These are phyloP conservation scores for Metarhizium sp. DNA, from an alignment of 2,329 filamentous ascomycete genomes.

Conservation along the genomic window DNA sequence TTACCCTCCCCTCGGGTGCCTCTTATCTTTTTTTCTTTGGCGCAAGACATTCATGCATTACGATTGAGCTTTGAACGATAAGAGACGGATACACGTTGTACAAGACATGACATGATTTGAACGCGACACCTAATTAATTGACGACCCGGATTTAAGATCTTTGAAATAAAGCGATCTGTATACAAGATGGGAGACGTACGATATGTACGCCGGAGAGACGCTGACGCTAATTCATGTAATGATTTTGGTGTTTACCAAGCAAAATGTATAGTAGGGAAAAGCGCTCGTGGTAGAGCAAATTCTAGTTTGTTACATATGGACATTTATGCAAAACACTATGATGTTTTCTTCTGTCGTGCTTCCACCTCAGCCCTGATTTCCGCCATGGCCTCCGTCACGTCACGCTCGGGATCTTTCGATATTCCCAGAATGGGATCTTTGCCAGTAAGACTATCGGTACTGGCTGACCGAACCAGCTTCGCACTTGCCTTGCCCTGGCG, in stretches of 20 bases:
- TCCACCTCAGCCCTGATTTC: slow-evolving; percentile 70
- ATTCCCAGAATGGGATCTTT: slow-evolving; percentile 65
- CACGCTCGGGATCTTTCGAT: slow-evolving; percentile 63
- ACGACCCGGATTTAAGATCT: neutral
- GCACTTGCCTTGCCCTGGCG: slow-evolving; percentile 39
- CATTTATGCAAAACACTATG: neutral
- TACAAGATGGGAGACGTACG: neutral
- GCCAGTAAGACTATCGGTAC: slow-evolving; percentile 46
- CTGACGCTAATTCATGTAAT: neutral
- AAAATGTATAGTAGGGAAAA: neutral
- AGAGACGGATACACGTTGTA: neutral
- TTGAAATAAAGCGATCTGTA: neutral
- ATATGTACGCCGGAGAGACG: neutral
- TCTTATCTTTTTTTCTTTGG: neutral
- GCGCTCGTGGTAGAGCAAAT: neutral
- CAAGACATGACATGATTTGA: neutral
- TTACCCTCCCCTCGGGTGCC: neutral
- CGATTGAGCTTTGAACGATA: neutral
- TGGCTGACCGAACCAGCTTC: slow-evolving; percentile 38
- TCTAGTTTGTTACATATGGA: neutral
- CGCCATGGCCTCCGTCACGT: slow-evolving; percentile 67
- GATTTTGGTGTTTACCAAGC: neutral
- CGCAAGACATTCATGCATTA: neutral
- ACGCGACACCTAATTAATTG: neutral
- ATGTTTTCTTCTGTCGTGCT: slow-evolving; percentile 20